Percentiles rank a stretch among this genome's conserved stretches.
Conservation (phyloP, 345 rosid genomes). For the Rhodamnia argentea region DNA sequence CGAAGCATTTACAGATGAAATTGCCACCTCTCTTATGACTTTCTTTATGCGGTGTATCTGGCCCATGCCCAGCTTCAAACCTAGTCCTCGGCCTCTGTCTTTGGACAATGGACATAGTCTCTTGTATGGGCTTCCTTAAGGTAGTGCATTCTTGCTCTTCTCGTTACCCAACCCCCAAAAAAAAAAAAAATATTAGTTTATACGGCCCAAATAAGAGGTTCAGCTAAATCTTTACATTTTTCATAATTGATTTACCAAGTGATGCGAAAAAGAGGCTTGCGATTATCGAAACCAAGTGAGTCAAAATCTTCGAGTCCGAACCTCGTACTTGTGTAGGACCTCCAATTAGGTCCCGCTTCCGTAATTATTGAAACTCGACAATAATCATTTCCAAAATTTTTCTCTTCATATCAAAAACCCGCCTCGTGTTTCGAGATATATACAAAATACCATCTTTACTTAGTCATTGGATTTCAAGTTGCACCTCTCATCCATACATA, state of each 20-base stretch:
- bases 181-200: not conserved
- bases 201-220: not conserved
- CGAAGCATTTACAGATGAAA: not conserved
- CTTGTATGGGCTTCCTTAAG: not conserved
- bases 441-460: not conserved
- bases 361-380: not conserved
- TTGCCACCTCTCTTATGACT: not conserved
- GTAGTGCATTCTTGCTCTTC: not conserved
- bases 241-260: not conserved
- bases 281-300: not conserved
- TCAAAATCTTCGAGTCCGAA: not conserved
- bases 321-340: not conserved
- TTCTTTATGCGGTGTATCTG: not conserved
- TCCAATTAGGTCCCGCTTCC: not conserved
- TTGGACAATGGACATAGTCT: not conserved
- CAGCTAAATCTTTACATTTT: not conserved
- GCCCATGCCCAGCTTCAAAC: not conserved
- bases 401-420: not conserved
- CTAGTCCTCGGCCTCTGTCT: not conserved
- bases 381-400: not conserved
- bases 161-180: not conserved
- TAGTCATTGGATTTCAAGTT: not conserved
- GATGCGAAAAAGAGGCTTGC: not conserved
- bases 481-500: not conserved
- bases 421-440: not conserved